Evolutionary conservation across 2,329 filamentous ascomycete species (phyloP), one percentile per base, ranked within the genome.

Genomic region (Clonostachys sp.): DNA sequence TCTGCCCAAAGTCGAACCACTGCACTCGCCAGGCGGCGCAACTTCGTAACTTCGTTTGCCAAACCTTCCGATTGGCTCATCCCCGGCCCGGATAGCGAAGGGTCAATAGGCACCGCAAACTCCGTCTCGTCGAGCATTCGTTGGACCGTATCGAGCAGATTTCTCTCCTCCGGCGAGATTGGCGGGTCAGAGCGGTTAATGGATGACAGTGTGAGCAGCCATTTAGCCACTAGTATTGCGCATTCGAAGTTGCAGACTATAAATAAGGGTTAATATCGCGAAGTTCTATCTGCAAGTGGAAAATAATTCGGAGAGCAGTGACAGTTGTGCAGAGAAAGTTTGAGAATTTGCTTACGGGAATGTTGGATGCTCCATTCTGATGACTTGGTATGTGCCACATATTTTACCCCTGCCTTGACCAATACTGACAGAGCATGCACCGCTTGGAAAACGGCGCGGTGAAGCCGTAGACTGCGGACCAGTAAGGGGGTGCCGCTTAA

Each of bases 341-440:
- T 30, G 9, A 30, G 36, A 14, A 35, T 44, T 17, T 42, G 70
- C 78, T 71, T 62, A 81, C 78, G 57, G 30, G 79, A 81, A 60
- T 83, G 76, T 51, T 83, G 78, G 57, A 83, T 81, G 56, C 79
- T 82, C 80, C 80, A 83, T 57, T 82, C 77, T 1, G 77, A 67
- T 2, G 78, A 80, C 61, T 83, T 82, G 6, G 78, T 78, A 52
- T 77, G 73, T 40, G 80, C 79, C 43, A 83, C 78, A 53, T 81
- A 83, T 54, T 80, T 81, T 17, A 84, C 79, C 1, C 80, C 80
- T 13, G 75, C 71, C 59, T 83, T 84, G 49, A 86, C 80, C 20
- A 84, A 68, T 69, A 86, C 82, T 5, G 82, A 84, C 35, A 89
- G 66, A 1, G 84, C 83, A 57, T 87, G 84, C 30, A 84, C 80